Evolutionary conservation across 192 early-diverging fungal genomes (phyloP).

Genomic region (Rhizoclosmatium sp.): DNA sequence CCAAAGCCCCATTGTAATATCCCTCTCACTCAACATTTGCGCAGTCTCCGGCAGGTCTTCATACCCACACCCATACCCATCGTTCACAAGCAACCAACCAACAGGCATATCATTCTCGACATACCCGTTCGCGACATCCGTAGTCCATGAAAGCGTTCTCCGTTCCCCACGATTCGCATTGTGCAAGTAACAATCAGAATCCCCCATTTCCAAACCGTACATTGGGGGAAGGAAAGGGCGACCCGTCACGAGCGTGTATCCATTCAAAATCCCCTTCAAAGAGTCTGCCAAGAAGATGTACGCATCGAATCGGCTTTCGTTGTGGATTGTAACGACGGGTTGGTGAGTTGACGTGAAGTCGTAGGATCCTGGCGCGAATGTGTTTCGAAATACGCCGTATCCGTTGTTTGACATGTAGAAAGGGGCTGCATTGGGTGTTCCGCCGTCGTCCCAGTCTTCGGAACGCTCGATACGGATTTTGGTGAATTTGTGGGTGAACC

Average conservation of each 20-base stretch:
- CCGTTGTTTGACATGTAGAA: constrained; percentile 22
- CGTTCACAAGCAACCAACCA: constrained; percentile 30
- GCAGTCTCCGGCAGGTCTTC: constrained; percentile 13
- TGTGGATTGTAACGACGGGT: constrained; percentile 6
- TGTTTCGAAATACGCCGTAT: constrained; percentile 31
- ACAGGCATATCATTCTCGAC: constrained; percentile 19
- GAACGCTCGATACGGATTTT: constrained; percentile 13
- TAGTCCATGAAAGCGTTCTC: background rate
- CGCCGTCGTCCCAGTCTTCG: constrained; percentile 12
- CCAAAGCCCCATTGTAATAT: constrained; percentile 22
- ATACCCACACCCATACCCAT: constrained; percentile 25
- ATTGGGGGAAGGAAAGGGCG: constrained; percentile 20
- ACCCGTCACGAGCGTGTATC: constrained; percentile 15
- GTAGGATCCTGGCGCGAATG: constrained; percentile 21
- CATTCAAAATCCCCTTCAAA: constrained; percentile 2
- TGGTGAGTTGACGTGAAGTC: background rate
- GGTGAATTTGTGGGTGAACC: constrained; percentile 14
- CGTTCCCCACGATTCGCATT: constrained; percentile 18
- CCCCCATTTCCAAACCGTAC: constrained; percentile 23
- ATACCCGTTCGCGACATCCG: constrained; percentile 10
- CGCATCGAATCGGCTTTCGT: constrained; percentile 18
- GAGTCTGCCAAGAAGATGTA: background rate
- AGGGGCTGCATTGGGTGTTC: constrained; percentile 3
- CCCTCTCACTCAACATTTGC: background rate
- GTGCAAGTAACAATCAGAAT: constrained; percentile 17